Base-by-base conservation (phyloP, 495 filamentous ascomycete genomes). In the Echria macrotheca region DNA sequence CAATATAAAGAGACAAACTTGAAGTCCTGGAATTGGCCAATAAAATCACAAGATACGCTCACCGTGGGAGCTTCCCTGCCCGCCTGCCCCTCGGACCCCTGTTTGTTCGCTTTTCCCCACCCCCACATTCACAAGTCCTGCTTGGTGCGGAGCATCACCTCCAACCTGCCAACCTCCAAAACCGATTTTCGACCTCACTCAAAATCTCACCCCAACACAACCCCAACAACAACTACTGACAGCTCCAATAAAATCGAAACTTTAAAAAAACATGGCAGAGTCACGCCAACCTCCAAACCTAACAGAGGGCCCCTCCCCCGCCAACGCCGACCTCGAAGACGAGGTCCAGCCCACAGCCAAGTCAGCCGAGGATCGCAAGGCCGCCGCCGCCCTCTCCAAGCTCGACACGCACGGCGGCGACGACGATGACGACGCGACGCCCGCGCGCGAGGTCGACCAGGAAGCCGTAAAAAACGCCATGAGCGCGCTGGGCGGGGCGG, bases 381-480 rank as follows among this genome's bases (percentile, higher is more conserved):
- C 91, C 17, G 89, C 89, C 48, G 88, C 87, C 21, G 90, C 91
- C 14, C 81, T 95, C 57, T 82, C 80, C 52, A 80, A 81, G 47
- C 84, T 95, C 45, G 84, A 91, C 55, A 66, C 77, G 21, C 68
- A 62, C 26, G 69, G 68, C 50, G 82, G 82, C 48, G 85, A 84
- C 44, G 73, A 78, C 5, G 82, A 82, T 47, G 85, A 84, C 44
- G 73, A 78, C 5, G 69, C 71, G n/a, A 53, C 70, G 18, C 49
- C 57, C 8, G 45, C 68, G 5, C 75, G 77, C 52, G 80, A 84
- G 25, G 80, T 86, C 53, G 87, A 95, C 56, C 78, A 86, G 44
- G 89, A 93, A 54, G 91, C 89, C 21, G 74, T 95, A 18, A 82
- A 79, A 29, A 85, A 87, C 63, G 91, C 91, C 10, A 91, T 97